Evolutionary conservation across 805 yeast species (phyloP), one percentile per base, ranked within the genome.

Genomic region (Wickerhamiella azymoides): DNA sequence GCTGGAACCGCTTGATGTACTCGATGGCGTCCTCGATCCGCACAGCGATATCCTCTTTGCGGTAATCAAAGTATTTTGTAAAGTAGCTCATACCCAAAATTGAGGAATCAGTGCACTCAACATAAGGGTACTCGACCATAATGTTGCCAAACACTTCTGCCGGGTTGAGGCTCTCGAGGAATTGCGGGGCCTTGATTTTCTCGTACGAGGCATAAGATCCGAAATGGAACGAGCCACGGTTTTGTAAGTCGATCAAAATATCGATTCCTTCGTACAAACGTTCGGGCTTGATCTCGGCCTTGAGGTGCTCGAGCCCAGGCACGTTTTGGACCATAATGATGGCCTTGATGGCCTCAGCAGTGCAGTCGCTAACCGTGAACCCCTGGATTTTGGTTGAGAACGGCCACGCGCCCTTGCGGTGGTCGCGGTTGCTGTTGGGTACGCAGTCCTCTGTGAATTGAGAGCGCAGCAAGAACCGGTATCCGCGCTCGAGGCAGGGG

Each of bases 141-240:
- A 92, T 92, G 55, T 92, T 88, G 48, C 94, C 95, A 64, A 92
- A 92, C 0, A 92, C 98, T 61, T 92, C 98, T 1, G 98, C 99
- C 0, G 98, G 97, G 54, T 89, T 89, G 48, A 92, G 65, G 44
- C 63, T 56, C 59, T 92, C 99, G 49, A 92, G 57, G 33, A 76
- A 49, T 11, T 85, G 76, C 0, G 94, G 76, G 0, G 94, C 86
- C 53, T 86, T 79, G 50, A 84, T 89, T 45, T 68, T 71, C 59
- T 92, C 99, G 62, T 92, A 92, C 0, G 96, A 76, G 0, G 96
- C 81, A 63, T 86, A 92, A 1, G 97, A 84, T 1, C 98, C 97
- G 61, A 71, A 80, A 54, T 88, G 89, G 59, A 78, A 82, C 4
- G 71, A 65, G 0, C 84, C 93, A 11, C 73, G 63, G 60, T 92